Conservation (phyloP, 345 rosid genomes). For the Hibiscus tridactylites region DNA sequence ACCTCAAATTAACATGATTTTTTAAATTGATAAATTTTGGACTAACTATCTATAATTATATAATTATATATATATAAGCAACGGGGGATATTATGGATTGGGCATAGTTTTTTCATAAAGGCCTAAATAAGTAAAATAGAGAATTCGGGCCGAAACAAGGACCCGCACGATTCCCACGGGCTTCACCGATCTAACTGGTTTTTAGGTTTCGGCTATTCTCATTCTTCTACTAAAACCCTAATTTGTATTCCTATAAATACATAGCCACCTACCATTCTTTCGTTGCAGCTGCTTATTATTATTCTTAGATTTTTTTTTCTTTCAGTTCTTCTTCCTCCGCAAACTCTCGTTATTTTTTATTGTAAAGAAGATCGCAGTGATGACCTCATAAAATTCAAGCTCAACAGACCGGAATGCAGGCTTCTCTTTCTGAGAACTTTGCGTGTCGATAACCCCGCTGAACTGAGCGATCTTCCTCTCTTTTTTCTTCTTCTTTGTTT, state of each 20-base stretch:
- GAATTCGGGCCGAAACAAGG: neutral
- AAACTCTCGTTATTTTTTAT: no score
- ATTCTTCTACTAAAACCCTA: conserved; percentile 7
- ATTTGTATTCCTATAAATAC: neutral
- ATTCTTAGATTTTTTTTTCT: no score
- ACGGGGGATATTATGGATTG: no score
- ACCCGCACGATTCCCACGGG: neutral
- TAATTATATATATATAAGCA: no score
- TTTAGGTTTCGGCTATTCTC: neutral
- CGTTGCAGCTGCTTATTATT: neutral
- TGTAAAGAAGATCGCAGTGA: conserved; percentile 40
- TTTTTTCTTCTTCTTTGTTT: no score
- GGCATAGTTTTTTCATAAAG: neutral
- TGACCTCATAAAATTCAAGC: conserved; percentile 80
- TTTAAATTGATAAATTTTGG: no score
- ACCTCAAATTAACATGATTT: no score
- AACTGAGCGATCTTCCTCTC: conserved; percentile 68
- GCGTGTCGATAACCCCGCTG: conserved; percentile 86
- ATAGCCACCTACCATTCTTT: neutral
- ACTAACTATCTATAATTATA: no score
- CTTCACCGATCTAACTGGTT: neutral
- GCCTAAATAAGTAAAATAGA: neutral
- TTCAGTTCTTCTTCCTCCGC: no score
- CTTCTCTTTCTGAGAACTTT: conserved; percentile 35
- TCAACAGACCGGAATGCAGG: conserved; percentile 99